Percentiles rank a stretch among this genome's conserved stretches.
Conservation (phyloP, 345 rosid species). For the Mercurialis annua region DNA sequence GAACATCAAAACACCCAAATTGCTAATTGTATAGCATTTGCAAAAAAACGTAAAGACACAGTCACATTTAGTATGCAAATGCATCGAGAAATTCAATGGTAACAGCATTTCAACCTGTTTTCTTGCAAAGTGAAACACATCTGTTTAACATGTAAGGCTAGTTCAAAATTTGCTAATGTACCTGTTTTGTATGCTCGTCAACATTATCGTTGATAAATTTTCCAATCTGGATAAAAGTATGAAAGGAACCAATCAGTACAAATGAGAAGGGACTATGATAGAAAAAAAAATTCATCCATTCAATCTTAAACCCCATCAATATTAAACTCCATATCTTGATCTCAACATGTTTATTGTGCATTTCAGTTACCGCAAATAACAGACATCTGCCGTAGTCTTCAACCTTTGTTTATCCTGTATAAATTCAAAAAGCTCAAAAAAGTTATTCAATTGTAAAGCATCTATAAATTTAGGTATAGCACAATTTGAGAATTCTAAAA, state of each 20-base stretch:
- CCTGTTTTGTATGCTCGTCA: constrained; percentile 90
- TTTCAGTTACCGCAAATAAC: too few relatives aligned
- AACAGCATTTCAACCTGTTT: background rate
- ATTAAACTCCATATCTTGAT: too few relatives aligned
- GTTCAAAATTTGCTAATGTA: constrained; percentile 24
- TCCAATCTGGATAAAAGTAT: constrained; percentile 53
- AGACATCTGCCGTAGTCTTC: too few relatives aligned
- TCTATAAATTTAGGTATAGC: too few relatives aligned
- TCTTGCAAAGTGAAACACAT: background rate
- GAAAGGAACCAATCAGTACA: constrained; percentile 11
- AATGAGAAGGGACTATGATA: background rate
- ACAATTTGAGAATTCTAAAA: too few relatives aligned
- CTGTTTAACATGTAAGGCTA: background rate
- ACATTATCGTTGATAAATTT: constrained; percentile 59
- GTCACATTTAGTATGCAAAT: background rate
- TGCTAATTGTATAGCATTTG: background rate
- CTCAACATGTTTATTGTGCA: too few relatives aligned
- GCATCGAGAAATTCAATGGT: background rate
- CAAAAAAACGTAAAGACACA: background rate
- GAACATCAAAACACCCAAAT: background rate
- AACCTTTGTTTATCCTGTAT: too few relatives aligned
- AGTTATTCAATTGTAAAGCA: too few relatives aligned
- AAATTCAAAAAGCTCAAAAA: too few relatives aligned
- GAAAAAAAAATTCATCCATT: background rate
- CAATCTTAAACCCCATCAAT: background rate